Base-by-base conservation (phyloP, 495 filamentous ascomycete species). In the Chaetomium tenue region DNA sequence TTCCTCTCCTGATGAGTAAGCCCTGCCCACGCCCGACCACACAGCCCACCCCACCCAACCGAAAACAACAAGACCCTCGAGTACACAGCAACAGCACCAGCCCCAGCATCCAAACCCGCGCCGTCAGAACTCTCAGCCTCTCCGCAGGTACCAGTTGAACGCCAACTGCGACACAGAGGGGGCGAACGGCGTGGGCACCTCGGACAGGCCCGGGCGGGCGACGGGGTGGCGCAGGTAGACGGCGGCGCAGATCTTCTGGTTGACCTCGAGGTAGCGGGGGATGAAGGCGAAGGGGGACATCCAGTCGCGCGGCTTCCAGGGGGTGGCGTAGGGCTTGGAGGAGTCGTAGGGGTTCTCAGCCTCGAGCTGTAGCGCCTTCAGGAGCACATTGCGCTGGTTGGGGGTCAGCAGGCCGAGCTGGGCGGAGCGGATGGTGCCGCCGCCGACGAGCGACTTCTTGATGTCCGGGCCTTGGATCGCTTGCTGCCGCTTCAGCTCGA, bases 211-310 rank as follows among this genome's bases (percentile, higher is more conserved):
- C 12, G 89, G 88, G 23, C 91, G 82, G n/a, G 91, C 95, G 54
- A 97, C 95, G 3, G 94, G 95, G 79, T 98, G 92, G 65, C 94
- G 85, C 65, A 98, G 77, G 78, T 98, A 98, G 47, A 98, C 93
- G 22, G 94, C 94, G 18, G 92, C 86, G 78, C 94, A 98, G 70
- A 97, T 89, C 70, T 90, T 92, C 73, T 93, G 93, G 81, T 97
- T 97, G 71, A 98, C 94, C 79, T 98, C 94, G 63, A 98, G 84
- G 78, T 96, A 98, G 63, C 90, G 82, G 23, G 94, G 94, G 63
- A 98, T 91, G 75, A 97, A 97, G 16, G 92, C 92, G 75, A 98
- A 98, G 3, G 92, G 86, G 22, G 83, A 79, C 89, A 98, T 93
- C 79, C 85, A 98, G 55, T 87, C 82, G 47, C 92, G 81, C n/a